Conservation (phyloP, 768 basidiomycete genomes). For the Auricularia sp. region DNA sequence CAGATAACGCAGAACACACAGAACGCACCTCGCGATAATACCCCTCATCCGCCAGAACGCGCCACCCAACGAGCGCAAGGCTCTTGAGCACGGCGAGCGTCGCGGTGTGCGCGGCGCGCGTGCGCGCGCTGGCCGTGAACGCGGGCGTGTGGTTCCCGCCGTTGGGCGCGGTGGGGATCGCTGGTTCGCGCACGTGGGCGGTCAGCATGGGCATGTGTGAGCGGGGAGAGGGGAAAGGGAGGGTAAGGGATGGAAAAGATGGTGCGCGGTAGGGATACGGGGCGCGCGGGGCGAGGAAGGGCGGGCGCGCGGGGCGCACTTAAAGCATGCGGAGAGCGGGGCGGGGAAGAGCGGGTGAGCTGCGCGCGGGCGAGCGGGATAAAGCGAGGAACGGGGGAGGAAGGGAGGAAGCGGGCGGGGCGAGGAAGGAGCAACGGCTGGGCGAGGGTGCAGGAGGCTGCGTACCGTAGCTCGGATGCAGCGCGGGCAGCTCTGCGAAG, state of each 20-base stretch:
- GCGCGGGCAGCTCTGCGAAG: constrained; percentile 42
- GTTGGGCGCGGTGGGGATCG: constrained; percentile 60
- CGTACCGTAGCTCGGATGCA: constrained; percentile 66
- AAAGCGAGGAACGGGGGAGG: no score
- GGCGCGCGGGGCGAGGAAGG: no score
- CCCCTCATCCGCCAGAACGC: constrained; percentile 55
- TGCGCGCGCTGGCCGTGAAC: constrained; percentile 57
- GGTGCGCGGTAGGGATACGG: no score
- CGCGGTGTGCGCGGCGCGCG: constrained; percentile 51
- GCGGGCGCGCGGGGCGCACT: no score
- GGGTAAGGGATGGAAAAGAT: no score
- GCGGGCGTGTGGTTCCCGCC: constrained; percentile 73
- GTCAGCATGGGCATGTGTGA: not conserved
- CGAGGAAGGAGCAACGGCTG: not conserved
- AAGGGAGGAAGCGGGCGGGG: not conserved
- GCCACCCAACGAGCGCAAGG: constrained; percentile 58
- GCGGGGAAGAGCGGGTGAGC: no score
- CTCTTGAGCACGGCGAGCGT: constrained; percentile 61
- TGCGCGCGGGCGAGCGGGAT: no score
- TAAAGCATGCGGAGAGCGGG: no score
- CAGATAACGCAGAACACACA: no score
- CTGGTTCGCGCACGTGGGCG: constrained; percentile 25
- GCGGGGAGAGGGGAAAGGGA: not conserved
- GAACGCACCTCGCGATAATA: constrained; percentile 47
- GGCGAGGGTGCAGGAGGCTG: no score